Evolutionary conservation across 2,329 filamentous ascomycete species (phyloP), one percentile per base, ranked within the genome.

Genomic region (Ophiognomonia clavigignenti-juglandacearum): DNA sequence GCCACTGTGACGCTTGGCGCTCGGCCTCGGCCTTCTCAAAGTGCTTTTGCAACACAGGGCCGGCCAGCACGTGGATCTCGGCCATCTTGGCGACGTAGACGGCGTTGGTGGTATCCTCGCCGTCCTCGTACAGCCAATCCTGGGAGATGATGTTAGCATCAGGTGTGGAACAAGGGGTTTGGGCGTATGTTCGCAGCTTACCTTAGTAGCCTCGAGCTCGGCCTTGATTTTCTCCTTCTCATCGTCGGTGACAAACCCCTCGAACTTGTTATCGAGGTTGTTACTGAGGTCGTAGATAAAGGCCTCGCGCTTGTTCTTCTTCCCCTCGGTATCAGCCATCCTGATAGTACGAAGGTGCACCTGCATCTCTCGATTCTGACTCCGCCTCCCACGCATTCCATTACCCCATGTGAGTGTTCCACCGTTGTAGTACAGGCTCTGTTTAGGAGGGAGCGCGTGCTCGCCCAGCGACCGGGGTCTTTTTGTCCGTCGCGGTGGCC

Each of bases 271-370:
- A 57, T 96, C 89, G 43, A 97, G 51, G 82, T 96, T 96, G 72
- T 89, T 89, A 59, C 92, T 87, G 64, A 96, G 80, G 62, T 97
- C 91, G 72, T 98, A 98, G 72, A 97, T 96, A 72, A 86, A 95
- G 20, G 88, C 84, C 78, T 98, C 93, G 45, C 98, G 87, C 73
- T 97, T 92, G 75, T 98, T 98, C 88, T 97, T 98, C 83, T 95
- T 95, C 76, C 97, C 90, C 66, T 97, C 93, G 31, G 93, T 98
- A 68, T 97, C 93, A 59, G 88, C 88, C n/a, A n/a, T n/a, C n/a
- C n/a, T n/a, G n/a, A n/a, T n/a, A n/a, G n/a, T n/a, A n/a, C n/a
- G n/a, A n/a, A n/a, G n/a, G n/a, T n/a, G n/a, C n/a, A n/a, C n/a
- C n/a, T n/a, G n/a, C n/a, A n/a, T n/a, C n/a, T n/a, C n/a, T n/a